phyloP scores from a whole-genome alignment of 2,329 filamentous ascomycete genomes.

The Pezicula carpinea region DNA sequence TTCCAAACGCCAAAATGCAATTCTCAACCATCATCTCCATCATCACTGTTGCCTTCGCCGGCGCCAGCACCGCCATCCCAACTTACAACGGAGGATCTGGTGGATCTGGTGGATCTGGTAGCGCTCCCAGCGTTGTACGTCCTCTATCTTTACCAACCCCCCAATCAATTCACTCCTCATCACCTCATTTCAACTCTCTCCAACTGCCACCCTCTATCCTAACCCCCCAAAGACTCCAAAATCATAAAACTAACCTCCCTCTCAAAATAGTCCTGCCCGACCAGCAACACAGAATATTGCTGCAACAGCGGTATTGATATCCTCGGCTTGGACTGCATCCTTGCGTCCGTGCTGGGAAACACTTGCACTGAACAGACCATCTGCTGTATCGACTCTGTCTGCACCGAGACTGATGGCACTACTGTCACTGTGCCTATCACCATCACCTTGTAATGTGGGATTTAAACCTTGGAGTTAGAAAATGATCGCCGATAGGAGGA shows the following conservation, averaged over 20 bases:
- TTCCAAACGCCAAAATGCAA: conserved; percentile 3
- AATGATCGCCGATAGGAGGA: too few relatives aligned
- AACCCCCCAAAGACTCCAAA: too few relatives aligned
- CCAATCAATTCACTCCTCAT: too few relatives aligned
- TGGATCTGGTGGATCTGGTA: background rate
- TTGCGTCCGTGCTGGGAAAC: conserved; percentile 1
- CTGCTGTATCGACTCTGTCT: conserved; percentile 1
- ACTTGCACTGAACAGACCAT: conserved; percentile 1
- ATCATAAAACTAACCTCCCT: too few relatives aligned
- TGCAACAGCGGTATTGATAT: background rate
- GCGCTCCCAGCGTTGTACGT: too few relatives aligned
- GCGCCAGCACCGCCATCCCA: background rate
- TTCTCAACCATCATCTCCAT: conserved; percentile 1
- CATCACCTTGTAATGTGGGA: too few relatives aligned
- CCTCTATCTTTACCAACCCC: too few relatives aligned
- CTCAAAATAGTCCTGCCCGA: background rate
- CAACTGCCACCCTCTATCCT: too few relatives aligned
- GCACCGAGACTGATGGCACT: too few relatives aligned
- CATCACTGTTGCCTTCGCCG: background rate
- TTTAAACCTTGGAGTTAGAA: too few relatives aligned
- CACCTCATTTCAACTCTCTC: too few relatives aligned
- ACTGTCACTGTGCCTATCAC: too few relatives aligned
- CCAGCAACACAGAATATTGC: background rate
- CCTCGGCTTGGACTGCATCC: background rate
- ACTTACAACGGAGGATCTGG: background rate